Conservation (phyloP, 192 early-diverging fungal species). For the Podila verticillata region DNA sequence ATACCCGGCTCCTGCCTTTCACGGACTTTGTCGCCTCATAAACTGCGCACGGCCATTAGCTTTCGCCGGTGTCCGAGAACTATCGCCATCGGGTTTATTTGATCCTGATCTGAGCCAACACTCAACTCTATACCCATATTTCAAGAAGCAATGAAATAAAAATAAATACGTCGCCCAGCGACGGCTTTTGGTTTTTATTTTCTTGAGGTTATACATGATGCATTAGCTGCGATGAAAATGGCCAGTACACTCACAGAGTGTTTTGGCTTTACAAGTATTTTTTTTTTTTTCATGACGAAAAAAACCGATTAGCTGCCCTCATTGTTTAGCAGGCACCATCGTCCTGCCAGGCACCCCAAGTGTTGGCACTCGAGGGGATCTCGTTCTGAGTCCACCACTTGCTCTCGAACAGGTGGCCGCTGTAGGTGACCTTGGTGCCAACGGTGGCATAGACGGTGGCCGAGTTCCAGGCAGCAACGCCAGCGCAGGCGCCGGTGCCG, state of each 20-base stretch:
- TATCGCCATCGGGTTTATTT: no score
- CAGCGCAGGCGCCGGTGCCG: slow-evolving; percentile 17
- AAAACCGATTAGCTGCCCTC: neutral
- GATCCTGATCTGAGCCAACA: no score
- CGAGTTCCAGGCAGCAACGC: slow-evolving; percentile 33
- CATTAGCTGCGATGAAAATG: no score
- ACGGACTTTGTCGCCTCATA: no score
- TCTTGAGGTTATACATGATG: no score
- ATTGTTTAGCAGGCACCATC: slow-evolving; percentile 3
- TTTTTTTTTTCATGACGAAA: neutral
- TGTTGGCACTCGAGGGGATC: slow-evolving; percentile 4
- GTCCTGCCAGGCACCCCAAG: slow-evolving; percentile 35
- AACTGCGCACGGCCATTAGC: no score
- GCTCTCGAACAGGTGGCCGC: slow-evolving; percentile 34
- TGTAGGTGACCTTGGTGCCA: slow-evolving; percentile 36
- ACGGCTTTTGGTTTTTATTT: no score
- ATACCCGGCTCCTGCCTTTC: no score
- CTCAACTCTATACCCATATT: no score
- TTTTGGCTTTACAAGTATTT: neutral
- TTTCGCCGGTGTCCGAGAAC: no score
- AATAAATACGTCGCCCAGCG: no score
- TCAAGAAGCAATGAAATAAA: no score
- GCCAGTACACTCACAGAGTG: neutral
- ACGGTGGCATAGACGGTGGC: slow-evolving; percentile 21
- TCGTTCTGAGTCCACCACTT: slow-evolving; percentile 48